Percentiles rank a stretch among this genome's conserved stretches.
Evolutionary conservation across 768 basidiomycete species (phyloP).

Genomic region (Termitomyces sp.): DNA sequence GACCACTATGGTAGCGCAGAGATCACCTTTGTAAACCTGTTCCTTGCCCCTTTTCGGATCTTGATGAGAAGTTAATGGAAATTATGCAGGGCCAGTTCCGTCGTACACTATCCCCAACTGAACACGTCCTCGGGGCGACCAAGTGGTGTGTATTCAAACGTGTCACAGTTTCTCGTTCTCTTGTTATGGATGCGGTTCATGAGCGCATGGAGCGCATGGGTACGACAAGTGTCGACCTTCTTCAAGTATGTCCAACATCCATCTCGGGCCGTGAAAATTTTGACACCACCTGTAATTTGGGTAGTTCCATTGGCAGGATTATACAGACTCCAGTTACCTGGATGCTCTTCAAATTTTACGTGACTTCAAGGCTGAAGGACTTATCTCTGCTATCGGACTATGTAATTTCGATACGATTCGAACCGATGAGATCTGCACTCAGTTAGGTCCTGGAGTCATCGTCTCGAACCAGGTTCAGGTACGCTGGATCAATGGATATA

Average conservation of each 20-base stretch:
- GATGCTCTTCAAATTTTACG: conserved; percentile 43
- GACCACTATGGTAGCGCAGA: conserved; percentile 87
- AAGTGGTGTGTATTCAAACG: conserved; percentile 82
- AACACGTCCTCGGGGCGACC: conserved; percentile 61
- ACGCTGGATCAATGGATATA: conserved; percentile 5
- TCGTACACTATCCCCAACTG: conserved; percentile 31
- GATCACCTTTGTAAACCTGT: conserved; percentile 61
- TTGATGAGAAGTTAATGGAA: conserved; percentile 6
- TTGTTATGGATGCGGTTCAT: conserved; percentile 57
- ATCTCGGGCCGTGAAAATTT: not conserved
- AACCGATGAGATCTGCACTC: conserved; percentile 76
- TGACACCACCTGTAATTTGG: not conserved
- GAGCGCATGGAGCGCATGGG: conserved; percentile 71
- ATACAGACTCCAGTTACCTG: conserved; percentile 38
- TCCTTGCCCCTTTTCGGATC: not conserved
- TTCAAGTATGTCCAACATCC: conserved; percentile 47
- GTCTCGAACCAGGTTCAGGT: conserved; percentile 86
- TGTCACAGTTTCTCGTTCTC: conserved; percentile 40
- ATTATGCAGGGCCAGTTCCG: conserved; percentile 64
- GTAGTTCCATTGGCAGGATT: conserved; percentile 83
- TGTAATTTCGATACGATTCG: conserved; percentile 77
- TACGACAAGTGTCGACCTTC: conserved; percentile 52
- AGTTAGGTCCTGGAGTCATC: conserved; percentile 61
- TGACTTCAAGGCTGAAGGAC: conserved; percentile 52
- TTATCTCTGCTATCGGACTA: conserved; percentile 63